Base-by-base conservation (phyloP, 2,329 filamentous ascomycete species). In the Pseudogymnoascus sp. region DNA sequence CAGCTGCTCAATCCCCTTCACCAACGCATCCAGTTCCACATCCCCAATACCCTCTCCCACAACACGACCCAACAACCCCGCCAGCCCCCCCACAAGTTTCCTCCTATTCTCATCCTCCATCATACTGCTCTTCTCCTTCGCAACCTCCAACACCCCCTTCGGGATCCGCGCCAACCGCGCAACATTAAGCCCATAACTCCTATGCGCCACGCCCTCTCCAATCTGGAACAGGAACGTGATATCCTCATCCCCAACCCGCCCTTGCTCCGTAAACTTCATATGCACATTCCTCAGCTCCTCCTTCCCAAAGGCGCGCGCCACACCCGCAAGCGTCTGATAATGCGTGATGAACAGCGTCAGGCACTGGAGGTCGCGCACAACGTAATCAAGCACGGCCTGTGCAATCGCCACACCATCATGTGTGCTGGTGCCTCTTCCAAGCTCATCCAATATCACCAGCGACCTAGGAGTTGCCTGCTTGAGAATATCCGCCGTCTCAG, bases 341-440 rank as follows among this genome's bases (percentile, higher is more conserved):
- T 99, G 95, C 3, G 95, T 99, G 74, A 99, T 96, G 79, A 99
- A 99, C 44, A 99, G 81, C 5, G 91, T 96, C 56, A 97, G 80
- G 66, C 91, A 91, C 62, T 82, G 81, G 0, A 87, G 82, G 14
- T 92, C 83, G 24, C 86, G 81, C 26, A 96, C 88, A 65, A 97
- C 84, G 71, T 96, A 87, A 64, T 93, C 86, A 5, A 99, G 81
- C 4, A 99, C 95, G 24, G 92, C 90, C 70, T 96, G 89, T 1
- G 95, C 95, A 70, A 99, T 97, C 63, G 95, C 95, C 4, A 96
- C 92, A 62, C 95, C 95, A 74, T 99, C 95, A 73, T 97, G 92
- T 8, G 95, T 99, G 68, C 87, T 91, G 0, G 95, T 99, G 61
- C 95, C 95, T 62, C 95, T 85, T 35, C 95, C 95, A 2, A 99